These are phyloP conservation scores for Boechera divaricarpa DNA, from an alignment of 345 rosid species.

Conservation along the genomic window DNA sequence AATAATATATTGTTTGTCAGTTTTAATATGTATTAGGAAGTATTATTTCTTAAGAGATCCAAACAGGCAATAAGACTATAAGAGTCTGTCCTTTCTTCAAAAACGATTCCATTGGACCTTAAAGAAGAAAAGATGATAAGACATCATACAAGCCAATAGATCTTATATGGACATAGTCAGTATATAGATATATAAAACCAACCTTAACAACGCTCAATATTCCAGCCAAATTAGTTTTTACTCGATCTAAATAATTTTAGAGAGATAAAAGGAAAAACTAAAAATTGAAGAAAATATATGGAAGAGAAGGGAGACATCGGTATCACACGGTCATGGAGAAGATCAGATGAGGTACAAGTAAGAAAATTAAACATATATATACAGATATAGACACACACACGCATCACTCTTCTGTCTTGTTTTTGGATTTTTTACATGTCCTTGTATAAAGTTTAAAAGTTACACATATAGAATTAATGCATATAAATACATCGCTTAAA, in stretches of 20 bases:
- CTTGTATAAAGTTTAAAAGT: slow-evolving; percentile 16
- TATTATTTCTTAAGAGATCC: neutral
- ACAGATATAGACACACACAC: slow-evolving; percentile 5
- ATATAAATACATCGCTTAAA: slow-evolving; percentile 5
- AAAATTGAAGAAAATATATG: slow-evolving; percentile 1
- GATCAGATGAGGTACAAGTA: slow-evolving; percentile 35
- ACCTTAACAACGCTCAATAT: neutral
- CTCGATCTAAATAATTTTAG: neutral
- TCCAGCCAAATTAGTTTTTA: neutral
- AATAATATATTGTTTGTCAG: neutral
- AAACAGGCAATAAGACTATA: neutral
- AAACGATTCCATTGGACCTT: neutral
- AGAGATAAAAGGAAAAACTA: neutral
- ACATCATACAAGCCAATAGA: slow-evolving; percentile 1
- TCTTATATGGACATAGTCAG: neutral
- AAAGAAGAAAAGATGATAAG: neutral
- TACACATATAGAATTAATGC: neutral
- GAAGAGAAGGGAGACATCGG: slow-evolving; percentile 42
- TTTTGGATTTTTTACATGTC: slow-evolving; percentile 30
- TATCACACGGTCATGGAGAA: slow-evolving; percentile 43
- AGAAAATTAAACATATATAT: slow-evolving; percentile 9
- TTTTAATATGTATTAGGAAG: neutral
- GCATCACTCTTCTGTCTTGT: slow-evolving; percentile 26
- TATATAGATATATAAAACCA: neutral
- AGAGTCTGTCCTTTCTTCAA: neutral